These are phyloP conservation scores for Diospyros lotus DNA, from an alignment of 148 eudicot genomes.

Conservation along the genomic window DNA sequence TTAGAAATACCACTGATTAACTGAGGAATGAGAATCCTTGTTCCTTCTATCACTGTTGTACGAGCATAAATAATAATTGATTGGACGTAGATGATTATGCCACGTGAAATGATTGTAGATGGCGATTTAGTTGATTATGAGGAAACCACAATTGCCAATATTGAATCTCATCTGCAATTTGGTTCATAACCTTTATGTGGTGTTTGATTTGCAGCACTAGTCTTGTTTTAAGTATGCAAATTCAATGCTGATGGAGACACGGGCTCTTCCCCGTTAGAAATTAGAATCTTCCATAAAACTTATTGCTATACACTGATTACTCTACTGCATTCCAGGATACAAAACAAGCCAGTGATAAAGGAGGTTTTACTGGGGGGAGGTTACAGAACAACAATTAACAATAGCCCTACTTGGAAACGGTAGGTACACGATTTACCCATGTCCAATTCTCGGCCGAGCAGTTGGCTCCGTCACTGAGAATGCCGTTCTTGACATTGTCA, in stretches of 20 bases:
- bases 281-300: no score
- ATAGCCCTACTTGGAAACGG: conserved; percentile 31
- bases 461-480: conserved; percentile 29
- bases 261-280: no score
- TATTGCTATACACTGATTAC: no score
- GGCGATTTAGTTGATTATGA: no score
- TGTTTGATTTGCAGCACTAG: not conserved
- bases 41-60: not conserved
- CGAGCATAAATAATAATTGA: no score
- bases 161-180: no score
- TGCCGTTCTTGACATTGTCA: conserved; percentile 28
- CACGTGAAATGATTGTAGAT: not conserved
- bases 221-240: not conserved
- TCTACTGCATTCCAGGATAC: no score
- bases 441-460: conserved; percentile 48
- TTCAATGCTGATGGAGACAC: no score
- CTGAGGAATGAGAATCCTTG: conserved; percentile 13
- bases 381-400: not conserved
- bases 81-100: not conserved
- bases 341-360: not conserved
- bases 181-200: not conserved
- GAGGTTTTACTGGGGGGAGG: not conserved
- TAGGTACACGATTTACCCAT: conserved; percentile 30
- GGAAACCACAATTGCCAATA: no score
- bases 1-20: conserved; percentile 54